These are phyloP conservation scores for Sporothrix pseudoabietina DNA, from an alignment of 2,329 filamentous ascomycete species.

Conservation along the genomic window DNA sequence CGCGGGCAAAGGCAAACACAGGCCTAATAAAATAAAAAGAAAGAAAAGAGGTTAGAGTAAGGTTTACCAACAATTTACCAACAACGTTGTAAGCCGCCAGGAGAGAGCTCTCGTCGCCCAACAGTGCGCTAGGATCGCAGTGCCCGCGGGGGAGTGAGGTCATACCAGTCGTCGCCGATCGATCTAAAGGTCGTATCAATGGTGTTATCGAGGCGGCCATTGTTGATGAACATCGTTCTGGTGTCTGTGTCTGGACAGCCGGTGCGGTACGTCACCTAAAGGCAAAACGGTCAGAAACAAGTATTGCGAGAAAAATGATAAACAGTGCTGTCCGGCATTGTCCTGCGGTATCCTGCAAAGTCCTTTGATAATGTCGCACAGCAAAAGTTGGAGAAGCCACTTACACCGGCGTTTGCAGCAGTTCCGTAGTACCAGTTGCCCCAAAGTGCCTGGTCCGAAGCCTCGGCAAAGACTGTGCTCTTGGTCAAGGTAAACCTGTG, in stretches of 20 bases:
- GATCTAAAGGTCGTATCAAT: slow-evolving; percentile 67
- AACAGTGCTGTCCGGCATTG: not conserved
- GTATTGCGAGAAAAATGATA: not conserved
- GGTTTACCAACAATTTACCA: too few species aligned
- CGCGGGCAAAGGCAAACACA: slow-evolving; percentile 75
- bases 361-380: not conserved
- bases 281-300: slow-evolving; percentile 34
- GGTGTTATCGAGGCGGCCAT: slow-evolving; percentile 63
- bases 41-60: not conserved
- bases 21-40: slow-evolving; percentile 53
- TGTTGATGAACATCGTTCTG: slow-evolving; percentile 65
- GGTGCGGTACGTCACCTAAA: slow-evolving; percentile 67
- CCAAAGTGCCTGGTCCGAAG: slow-evolving; percentile 74
- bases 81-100: not conserved
- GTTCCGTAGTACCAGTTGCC: slow-evolving; percentile 77
- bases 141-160: not conserved
- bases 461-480: slow-evolving; percentile 69
- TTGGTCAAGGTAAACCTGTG: slow-evolving; percentile 63
- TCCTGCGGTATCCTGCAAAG: not conserved
- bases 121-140: not conserved
- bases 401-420: slow-evolving; percentile 53
- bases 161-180: slow-evolving; percentile 63
- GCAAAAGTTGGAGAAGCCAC: slow-evolving; percentile 29
- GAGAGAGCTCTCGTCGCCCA: not conserved
- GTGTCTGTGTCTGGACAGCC: slow-evolving; percentile 64